Evolutionary conservation across 257 asterid genomes (phyloP).

Genomic region (Solanum sejunctum): DNA sequence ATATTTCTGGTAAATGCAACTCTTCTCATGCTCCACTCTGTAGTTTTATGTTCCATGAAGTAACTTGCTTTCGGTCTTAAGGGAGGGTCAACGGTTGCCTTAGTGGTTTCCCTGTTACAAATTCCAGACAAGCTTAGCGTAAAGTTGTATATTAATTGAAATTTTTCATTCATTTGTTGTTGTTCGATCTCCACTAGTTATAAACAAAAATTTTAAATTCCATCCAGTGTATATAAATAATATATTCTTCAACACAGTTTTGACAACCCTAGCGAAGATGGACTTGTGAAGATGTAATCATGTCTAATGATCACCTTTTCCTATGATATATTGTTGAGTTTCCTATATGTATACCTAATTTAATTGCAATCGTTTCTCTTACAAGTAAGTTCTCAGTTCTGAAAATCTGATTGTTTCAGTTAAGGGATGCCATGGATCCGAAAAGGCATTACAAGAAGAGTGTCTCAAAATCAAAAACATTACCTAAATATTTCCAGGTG

Average conservation of each 20-base stretch:
- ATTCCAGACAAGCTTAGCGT: not conserved
- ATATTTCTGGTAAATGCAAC: not conserved
- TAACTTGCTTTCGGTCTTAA: not conserved
- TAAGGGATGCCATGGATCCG: conserved; percentile 72
- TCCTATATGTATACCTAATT: not conserved
- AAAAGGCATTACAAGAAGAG: conserved; percentile 81
- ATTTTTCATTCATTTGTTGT: not conserved
- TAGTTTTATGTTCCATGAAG: not conserved
- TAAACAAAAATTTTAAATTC: not conserved
- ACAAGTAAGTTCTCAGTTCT: not conserved
- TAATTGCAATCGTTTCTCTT: not conserved
- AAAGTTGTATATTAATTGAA: not conserved
- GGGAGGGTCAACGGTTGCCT: not conserved
- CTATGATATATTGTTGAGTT: not conserved
- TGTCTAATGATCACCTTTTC: not conserved
- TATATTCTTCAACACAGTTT: not conserved
- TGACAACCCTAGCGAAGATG: not conserved
- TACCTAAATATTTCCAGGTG: conserved; percentile 92
- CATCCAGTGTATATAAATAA: not conserved
- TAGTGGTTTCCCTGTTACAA: not conserved
- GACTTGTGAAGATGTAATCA: not conserved
- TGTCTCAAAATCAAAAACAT: conserved; percentile 50
- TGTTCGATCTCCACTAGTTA: not conserved
- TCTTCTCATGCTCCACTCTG: not conserved
- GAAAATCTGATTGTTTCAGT: conserved; percentile 24